Base-by-base conservation (phyloP, 176 grass and related monocot species). In the Tuctoria greenei region DNA sequence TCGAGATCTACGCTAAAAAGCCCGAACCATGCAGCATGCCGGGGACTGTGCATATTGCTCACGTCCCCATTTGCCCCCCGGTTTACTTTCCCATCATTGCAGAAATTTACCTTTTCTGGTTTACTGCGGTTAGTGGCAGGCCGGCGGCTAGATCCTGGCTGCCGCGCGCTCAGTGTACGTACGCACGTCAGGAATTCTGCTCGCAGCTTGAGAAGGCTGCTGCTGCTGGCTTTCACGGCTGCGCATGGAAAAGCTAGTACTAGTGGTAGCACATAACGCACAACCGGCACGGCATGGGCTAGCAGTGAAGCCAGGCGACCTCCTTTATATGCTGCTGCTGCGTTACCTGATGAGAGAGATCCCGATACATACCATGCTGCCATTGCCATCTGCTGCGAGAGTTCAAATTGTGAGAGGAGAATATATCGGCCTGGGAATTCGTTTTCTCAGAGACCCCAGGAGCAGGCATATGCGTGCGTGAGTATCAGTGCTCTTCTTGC, bases 1-100 rank as follows among this genome's bases (percentile, higher is more conserved):
- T 93, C 85, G 91, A 93, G 91, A 93, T 93, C 91, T 77, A 82
- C 91, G 91, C 91, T 90, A 64, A 92, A 88, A 73, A 77, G 64
- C 23, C 25, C 1, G 13, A 12, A 8, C 27, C 51, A 54, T 21
- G 76, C 76, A 76, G 75, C 80, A 38, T 77, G 85, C 79, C 69
- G 80, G 75, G 75, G 64, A 79, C 80, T 74, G 86, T 79, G 75
- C 75, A 38, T 75, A 39, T 38, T 82, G 74, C 87, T 83, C 77
- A 73, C 10, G 0, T 51, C 31, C 87, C 83, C 83, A 90, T 85
- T 89, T 90, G 85, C 82, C 38, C 63, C 81, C 69, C 31, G 61
- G 36, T 90, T 82, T 72, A 61, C 87, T 93, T 93, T 90, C 88
- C 67, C 67, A 81, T 83, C 73, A 87, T 90, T 90, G 81, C 87